phyloP scores from a whole-genome alignment of 345 rosid species.

The Kandelia obovata region DNA sequence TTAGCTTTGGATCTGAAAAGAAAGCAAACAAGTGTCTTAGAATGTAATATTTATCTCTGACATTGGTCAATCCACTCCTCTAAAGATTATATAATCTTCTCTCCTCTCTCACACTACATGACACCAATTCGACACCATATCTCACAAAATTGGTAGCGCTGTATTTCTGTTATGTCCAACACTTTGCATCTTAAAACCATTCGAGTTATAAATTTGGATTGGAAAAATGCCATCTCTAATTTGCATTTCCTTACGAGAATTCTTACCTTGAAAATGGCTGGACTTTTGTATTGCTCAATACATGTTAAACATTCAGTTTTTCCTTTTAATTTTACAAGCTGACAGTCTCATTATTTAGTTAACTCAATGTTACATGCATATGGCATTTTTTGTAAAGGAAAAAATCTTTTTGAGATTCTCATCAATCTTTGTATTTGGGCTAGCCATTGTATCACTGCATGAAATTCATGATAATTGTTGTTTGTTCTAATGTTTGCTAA shows the following conservation, averaged over 20 bases:
- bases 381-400: no score
- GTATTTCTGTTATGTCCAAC: background rate
- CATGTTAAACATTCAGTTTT: background rate
- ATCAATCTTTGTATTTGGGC: background rate
- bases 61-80: background rate
- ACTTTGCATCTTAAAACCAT: background rate
- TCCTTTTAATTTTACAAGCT: background rate
- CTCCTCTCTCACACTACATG: no score
- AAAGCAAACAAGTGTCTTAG: background rate
- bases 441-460: background rate
- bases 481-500: constrained; percentile 19
- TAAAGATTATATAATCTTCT: background rate
- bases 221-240: background rate
- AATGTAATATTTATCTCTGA: background rate
- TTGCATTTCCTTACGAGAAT: background rate
- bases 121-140: no score
- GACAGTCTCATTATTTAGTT: background rate
- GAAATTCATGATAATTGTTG: background rate
- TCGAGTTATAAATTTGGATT: background rate
- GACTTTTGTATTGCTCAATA: background rate
- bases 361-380: no score
- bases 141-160: no score
- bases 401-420: no score
- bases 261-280: background rate
- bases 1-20: constrained; percentile 1